Evolutionary conservation across 352 stramenopile species (phyloP).

Genomic region (Phytophthora pistaciae): DNA sequence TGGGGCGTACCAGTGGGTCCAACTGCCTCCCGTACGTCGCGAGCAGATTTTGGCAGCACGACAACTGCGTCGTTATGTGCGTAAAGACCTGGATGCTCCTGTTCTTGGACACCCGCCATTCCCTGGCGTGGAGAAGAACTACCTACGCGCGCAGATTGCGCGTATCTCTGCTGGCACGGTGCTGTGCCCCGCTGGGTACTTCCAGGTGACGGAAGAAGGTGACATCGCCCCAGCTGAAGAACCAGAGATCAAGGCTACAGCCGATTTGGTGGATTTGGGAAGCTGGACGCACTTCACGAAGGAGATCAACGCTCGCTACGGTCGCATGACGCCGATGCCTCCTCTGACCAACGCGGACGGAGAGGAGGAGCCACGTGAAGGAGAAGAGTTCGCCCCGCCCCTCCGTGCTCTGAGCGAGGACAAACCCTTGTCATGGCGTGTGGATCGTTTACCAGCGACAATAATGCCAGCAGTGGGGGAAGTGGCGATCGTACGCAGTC

Average conservation of each 20-base stretch:
- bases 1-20: constrained; percentile 82
- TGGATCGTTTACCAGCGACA: constrained; percentile 76
- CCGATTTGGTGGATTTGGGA: constrained; percentile 74
- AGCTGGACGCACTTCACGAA: constrained; percentile 92
- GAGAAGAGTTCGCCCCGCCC: constrained; percentile 68
- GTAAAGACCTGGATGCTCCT: constrained; percentile 82
- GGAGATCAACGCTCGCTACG: constrained; percentile 88
- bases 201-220: constrained; percentile 75
- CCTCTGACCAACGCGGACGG: constrained; percentile 78
- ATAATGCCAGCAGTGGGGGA: constrained; percentile 68
- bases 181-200: constrained; percentile 88
- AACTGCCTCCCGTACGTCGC: constrained; percentile 78
- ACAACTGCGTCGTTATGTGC: constrained; percentile 84
- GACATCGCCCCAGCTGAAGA: constrained; percentile 78
- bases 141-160: constrained; percentile 90
- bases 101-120: constrained; percentile 90
- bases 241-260: constrained; percentile 75
- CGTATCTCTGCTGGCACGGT: constrained; percentile 86
- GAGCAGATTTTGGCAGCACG: constrained; percentile 84
- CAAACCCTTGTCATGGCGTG: constrained; percentile 69
- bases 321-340: constrained; percentile 74
- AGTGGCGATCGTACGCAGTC: constrained; percentile 75
- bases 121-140: constrained; percentile 86
- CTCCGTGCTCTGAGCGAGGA: constrained; percentile 77
- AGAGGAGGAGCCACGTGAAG: constrained; percentile 74